Conservation (phyloP, 768 basidiomycete genomes). For the Tricholoma matsutake region DNA sequence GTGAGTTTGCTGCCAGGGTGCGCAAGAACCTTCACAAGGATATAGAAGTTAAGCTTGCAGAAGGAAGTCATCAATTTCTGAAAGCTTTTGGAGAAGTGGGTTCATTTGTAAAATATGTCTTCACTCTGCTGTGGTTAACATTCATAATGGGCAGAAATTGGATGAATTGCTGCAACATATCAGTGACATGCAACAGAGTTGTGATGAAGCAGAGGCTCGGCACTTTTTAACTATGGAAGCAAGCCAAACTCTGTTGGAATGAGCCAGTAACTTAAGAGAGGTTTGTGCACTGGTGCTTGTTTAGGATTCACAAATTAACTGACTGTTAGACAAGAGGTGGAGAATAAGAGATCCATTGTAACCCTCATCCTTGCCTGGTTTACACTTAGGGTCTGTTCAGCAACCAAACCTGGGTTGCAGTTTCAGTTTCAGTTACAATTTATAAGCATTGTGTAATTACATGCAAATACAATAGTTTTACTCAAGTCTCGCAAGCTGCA, state of each 20-base stretch:
- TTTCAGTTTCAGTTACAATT: too few species aligned
- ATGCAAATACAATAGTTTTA: too few species aligned
- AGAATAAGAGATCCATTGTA: conserved; percentile 71
- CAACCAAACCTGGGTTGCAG: too few species aligned
- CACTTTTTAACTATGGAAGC: conserved; percentile 71
- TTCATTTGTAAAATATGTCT: conserved; percentile 17
- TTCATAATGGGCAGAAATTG: conserved; percentile 64
- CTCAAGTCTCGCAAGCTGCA: too few species aligned
- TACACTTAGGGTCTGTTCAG: conserved; percentile 75
- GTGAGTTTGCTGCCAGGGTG: conserved; percentile 69
- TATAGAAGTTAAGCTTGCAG: conserved; percentile 77
- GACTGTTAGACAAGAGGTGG: conserved; percentile 56
- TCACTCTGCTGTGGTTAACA: not conserved
- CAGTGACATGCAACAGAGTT: conserved; percentile 73
- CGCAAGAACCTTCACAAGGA: conserved; percentile 80
- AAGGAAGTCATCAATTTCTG: conserved; percentile 81
- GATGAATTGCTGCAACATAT: conserved; percentile 76
- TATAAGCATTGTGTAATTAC: too few species aligned
- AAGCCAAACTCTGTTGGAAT: conserved; percentile 76
- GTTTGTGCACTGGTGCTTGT: conserved; percentile 33
- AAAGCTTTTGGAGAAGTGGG: conserved; percentile 81
- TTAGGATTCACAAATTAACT: conserved; percentile 1
- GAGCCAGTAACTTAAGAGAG: conserved; percentile 79
- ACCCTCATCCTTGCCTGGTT: conserved; percentile 80
- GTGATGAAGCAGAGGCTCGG: conserved; percentile 80